Evolutionary conservation across 2,329 filamentous ascomycete genomes (phyloP), one percentile per base, ranked within the genome.

Genomic region (Rhytidhysteron rufulum): DNA sequence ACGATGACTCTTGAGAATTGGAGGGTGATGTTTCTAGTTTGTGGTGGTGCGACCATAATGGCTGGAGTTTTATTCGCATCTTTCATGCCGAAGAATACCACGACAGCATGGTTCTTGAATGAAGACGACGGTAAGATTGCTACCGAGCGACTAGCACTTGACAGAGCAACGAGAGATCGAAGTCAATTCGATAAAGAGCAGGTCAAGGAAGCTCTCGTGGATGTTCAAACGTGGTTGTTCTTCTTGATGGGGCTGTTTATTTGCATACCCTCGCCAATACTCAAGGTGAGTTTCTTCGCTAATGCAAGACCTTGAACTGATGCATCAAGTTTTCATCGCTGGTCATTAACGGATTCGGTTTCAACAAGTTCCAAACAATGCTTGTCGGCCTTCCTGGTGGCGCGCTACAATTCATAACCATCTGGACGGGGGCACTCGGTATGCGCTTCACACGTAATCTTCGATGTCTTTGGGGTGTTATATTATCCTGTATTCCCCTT

Each of bases 51-150:
- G 6, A 77, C 74, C 0, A 48, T 62, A 2, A 54, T 57, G 1
- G 58, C 62, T 6, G 74, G 74, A 1, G 52, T 72, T 0, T 40
- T 64, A 1, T 77, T 78, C 53, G 71, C 66, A 41, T 45, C 71
- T 18, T 42, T 68, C 34, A 73, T 77, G 66, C 75, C 74, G 0
- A 63, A 56, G 30, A 67, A 68, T 0, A 71, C 73, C 0, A 61
- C 61, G 2, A 63, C 67, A 10, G 73, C 73, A 1, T 76, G 74
- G 73, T 77, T 77, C 47, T 55, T 77, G 2, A 69, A 51, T 3
- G 48, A 57, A 0, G 54, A 65, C 6, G 70, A 78, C 48, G 69
- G 65, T 40, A 54, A 68, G 31, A 62, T 74, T 4, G 50, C 71
- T 1, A 62, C 66, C 2, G 47, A 56, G 24, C 58, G 67, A 1